phyloP scores from a whole-genome alignment of 306 rosid genomes.

The Boehmeria nivea region DNA sequence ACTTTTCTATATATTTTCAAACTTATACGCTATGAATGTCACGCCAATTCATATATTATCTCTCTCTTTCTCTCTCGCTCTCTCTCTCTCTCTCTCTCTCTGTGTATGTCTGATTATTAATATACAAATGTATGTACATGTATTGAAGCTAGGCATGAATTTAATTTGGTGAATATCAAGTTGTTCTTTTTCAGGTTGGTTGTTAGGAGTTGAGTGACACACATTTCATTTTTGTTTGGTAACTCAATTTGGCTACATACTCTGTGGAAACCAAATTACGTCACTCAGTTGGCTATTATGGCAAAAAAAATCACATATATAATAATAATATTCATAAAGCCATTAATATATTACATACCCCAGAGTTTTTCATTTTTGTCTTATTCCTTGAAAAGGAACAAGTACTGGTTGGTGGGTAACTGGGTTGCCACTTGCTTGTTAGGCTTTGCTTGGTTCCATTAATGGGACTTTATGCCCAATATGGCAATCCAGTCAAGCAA shows the following conservation, averaged over 20 bases:
- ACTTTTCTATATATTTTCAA: too few species aligned
- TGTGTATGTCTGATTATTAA: neutral
- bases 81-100: neutral
- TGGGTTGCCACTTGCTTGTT: constrained; percentile 8
- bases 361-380: neutral
- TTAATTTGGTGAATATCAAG: neutral
- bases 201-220: neutral
- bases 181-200: neutral
- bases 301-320: neutral
- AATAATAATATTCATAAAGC: neutral
- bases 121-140: neutral
- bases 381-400: neutral
- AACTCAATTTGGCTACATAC: constrained; percentile 7
- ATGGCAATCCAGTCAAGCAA: neutral
- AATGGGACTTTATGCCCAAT: neutral
- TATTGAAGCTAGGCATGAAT: neutral
- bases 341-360: neutral
- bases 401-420: constrained; percentile 3
- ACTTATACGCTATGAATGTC: neutral
- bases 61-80: too few species aligned
- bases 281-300: neutral
- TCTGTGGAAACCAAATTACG: constrained; percentile 4
- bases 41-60: neutral
- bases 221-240: constrained; percentile 1
- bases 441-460: neutral